phyloP scores from a whole-genome alignment of 2,329 filamentous ascomycete species.

The Aspergillus spinulosporus region DNA sequence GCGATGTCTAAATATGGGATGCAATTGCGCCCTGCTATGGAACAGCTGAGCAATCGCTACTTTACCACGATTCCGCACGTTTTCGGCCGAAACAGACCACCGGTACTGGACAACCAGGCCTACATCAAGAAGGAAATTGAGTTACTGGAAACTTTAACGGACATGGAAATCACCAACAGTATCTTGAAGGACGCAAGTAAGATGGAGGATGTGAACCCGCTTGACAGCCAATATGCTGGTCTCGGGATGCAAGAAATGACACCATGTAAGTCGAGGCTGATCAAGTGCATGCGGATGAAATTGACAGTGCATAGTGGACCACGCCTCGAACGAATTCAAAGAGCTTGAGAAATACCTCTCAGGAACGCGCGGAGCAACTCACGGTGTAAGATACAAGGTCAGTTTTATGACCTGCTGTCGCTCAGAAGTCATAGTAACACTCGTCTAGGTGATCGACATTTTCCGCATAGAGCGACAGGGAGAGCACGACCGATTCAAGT shows the following conservation, averaged over 20 bases:
- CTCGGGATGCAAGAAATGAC: constrained; percentile 77
- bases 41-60: constrained; percentile 72
- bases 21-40: constrained; percentile 47
- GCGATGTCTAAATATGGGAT: constrained; percentile 49
- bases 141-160: constrained; percentile 74
- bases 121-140: constrained; percentile 74
- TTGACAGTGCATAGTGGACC: constrained; percentile 50
- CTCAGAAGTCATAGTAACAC: constrained; percentile 1
- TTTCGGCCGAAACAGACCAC: constrained; percentile 73
- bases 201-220: constrained; percentile 57
- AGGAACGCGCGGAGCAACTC: constrained; percentile 67
- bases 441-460: constrained; percentile 63
- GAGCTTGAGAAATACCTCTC: constrained; percentile 67
- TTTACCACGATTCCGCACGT: constrained; percentile 80
- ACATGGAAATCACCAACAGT: constrained; percentile 78
- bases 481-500: constrained; percentile 68
- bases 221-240: constrained; percentile 72
- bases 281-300: background rate
- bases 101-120: constrained; percentile 59
- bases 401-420: background rate
- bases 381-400: constrained; percentile 41
- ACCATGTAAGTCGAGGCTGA: constrained; percentile 44
- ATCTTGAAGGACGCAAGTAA: constrained; percentile 71
- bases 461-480: constrained; percentile 79
- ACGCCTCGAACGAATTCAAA: constrained; percentile 60